Base-by-base conservation (phyloP, 371 early-diverging fungal genomes). In the Ordospora pajunii region DNA sequence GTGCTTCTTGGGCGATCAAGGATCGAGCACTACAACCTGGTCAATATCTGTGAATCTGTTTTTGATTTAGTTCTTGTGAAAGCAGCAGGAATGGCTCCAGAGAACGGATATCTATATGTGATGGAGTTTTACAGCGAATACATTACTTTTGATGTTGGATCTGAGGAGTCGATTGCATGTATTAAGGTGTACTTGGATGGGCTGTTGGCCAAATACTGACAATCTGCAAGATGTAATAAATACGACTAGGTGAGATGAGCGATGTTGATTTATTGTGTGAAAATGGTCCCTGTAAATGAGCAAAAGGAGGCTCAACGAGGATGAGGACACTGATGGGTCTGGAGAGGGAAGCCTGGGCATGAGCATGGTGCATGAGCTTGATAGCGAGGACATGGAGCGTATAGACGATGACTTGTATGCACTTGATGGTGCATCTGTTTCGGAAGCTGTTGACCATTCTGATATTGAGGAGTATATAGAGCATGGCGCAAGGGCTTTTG, bases 391-490 rank as follows among this genome's bases (percentile, higher is more conserved):
- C 11, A 48, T 50, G 25, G 67, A 50, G 7, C 32, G 44, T 37
- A 46, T 50, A 4, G 27, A 52, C 8, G 77, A 76, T 9, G 27
- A 50, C 0, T 62, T 69, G 8, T 25, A 37, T 27, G 52, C 19
- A 14, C 62, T 46, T 8, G 76, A 76, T 2, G 75, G 75, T 52
- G 45, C 64, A 23, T 76, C 70, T 42, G 53, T 40, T 10, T 21
- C 44, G 10, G 74, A 71, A 40, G 66, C 2, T 25, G 32, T 40
- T 4, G 76, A 79, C 17, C 75, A 79, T 45, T 67, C 44, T 40
- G 46, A 67, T 23, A 70, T 75, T 37, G 63, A 74, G 19, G 42
- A 49, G 19, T 19, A 42, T 21, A 50, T 48, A 46, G 37, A 32
- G n/a, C 50, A 66, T 25, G 67, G 44, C 3, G 46, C 22, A 14